Evolutionary conservation across 192 early-diverging fungal species (phyloP), one percentile per base, ranked within the genome.

Genomic region (Linnemannia elongata): DNA sequence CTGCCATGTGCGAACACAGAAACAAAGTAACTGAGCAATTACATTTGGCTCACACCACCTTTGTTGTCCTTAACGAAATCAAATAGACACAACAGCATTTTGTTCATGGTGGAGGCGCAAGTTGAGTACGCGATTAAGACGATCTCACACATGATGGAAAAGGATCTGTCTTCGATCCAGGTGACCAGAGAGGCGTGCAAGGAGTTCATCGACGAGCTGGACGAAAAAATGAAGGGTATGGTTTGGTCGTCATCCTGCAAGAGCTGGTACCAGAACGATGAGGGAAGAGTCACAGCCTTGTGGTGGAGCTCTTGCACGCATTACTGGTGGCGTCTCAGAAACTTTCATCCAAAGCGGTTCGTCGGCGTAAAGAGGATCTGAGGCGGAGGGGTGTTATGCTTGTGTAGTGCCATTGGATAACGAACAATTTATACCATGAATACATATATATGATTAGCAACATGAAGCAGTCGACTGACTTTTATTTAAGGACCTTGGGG

Each of bases 101-200:
- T 92, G 44, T 78, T 76, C 39, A 90, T 90, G 81, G 88, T 91
- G 36, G 92, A 93, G 79, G 81, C 77, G 12, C 91, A 90, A 69
- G 88, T 91, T 9, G 85, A 91, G 47, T 89, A 85, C 33, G 88
- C 90, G 33, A 77, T 89, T n/a, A 66, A 85, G 30, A 55, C 78
- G 10, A 82, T 93, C 44, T 63, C 77, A 2, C 70, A 77, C 22
- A 89, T 89, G 75, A 81, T 90, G 15, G 54, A 72, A 4, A 88
- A 89, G 27, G 79, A 85, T 36, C 27, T 92, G 22, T 35, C 63
- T 1, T 77, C 88, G 20, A 69, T 91, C 7, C 86, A 89, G 8
- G 82, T 85, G 22, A 87, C 68, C 1, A 52, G 71, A 35, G 69
- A 69, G n/a, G 88, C 88, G 1, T 85, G 85, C 42, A 63, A 82